phyloP scores from a whole-genome alignment of 2,329 filamentous ascomycete genomes.

The Colletotrichum siamense region DNA sequence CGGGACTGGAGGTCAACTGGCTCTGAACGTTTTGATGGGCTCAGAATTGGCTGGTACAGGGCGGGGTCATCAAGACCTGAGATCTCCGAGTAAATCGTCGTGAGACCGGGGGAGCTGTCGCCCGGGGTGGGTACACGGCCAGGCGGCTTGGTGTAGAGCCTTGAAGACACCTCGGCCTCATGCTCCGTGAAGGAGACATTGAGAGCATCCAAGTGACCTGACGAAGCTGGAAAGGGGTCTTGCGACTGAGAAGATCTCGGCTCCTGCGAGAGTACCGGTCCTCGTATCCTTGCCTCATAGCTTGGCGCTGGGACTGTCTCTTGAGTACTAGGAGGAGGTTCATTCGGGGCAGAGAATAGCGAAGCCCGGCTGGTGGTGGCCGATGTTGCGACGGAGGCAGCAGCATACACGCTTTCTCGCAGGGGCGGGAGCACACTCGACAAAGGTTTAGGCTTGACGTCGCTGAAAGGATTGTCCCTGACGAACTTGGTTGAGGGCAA shows the following conservation, averaged over 20 bases:
- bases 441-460: neutral
- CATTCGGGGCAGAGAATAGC: neutral
- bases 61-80: neutral
- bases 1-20: conserved; percentile 1
- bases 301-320: neutral
- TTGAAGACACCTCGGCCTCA: neutral
- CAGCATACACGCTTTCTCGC: neutral
- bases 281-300: neutral
- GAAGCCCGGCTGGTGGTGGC: conserved; percentile 2
- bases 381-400: neutral
- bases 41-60: neutral
- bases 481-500: neutral
- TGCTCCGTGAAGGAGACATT: neutral
- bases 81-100: neutral
- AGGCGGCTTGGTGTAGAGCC: neutral
- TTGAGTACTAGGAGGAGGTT: neutral
- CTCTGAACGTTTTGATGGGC: neutral
- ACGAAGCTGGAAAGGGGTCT: neutral
- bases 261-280: neutral
- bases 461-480: neutral
- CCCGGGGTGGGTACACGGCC: neutral
- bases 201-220: neutral
- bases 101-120: neutral
- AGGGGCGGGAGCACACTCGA: neutral
- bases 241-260: neutral